Evolutionary conservation across 768 basidiomycete species (phyloP).

Genomic region (Tricholoma hemisulphureum): DNA sequence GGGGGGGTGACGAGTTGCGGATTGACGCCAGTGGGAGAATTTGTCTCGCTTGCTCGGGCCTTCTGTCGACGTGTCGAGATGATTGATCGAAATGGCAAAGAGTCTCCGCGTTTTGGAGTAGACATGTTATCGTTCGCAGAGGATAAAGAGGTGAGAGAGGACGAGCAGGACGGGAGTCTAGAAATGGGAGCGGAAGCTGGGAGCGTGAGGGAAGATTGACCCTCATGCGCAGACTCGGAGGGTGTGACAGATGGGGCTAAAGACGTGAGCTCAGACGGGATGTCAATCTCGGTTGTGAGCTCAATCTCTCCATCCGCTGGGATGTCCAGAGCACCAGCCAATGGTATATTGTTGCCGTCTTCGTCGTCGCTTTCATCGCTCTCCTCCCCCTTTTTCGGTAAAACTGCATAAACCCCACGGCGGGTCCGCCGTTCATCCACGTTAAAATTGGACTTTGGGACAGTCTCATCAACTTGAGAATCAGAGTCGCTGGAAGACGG

Average conservation of each 20-base stretch:
- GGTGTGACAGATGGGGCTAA: slow-evolving; percentile 38
- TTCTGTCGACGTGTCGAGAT: slow-evolving; percentile 62
- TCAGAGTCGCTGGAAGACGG: slow-evolving; percentile 38
- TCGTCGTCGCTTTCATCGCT: slow-evolving; percentile 64
- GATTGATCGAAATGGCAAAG: slow-evolving; percentile 50
- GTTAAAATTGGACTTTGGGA: slow-evolving; percentile 43
- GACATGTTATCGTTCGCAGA: slow-evolving; percentile 30
- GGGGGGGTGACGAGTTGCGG: slow-evolving; percentile 48
- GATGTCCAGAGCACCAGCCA: slow-evolving; percentile 46
- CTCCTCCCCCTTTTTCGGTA: slow-evolving; percentile 56
- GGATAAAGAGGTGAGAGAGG: slow-evolving; percentile 43
- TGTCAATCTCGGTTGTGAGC: slow-evolving; percentile 48
- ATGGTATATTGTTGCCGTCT: slow-evolving; percentile 44
- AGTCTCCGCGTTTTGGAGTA: slow-evolving; percentile 32
- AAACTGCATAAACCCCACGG: slow-evolving; percentile 76
- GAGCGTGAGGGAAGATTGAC: slow-evolving; percentile 25
- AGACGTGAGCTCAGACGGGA: slow-evolving; percentile 45
- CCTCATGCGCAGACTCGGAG: slow-evolving; percentile 31
- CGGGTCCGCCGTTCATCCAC: slow-evolving; percentile 79
- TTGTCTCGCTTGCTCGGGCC: slow-evolving; percentile 26
- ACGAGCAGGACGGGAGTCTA: slow-evolving; percentile 35
- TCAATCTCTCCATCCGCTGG: slow-evolving; percentile 55
- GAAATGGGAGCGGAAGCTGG: slow-evolving; percentile 34
- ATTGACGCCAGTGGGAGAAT: slow-evolving; percentile 2
- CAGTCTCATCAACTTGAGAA: slow-evolving; percentile 36